A percentile compares a stretch with the other conserved stretches of the same genome.
Evolutionary conservation across 2,329 filamentous ascomycete genomes (phyloP).

Genomic region (Aspergillus sp.): DNA sequence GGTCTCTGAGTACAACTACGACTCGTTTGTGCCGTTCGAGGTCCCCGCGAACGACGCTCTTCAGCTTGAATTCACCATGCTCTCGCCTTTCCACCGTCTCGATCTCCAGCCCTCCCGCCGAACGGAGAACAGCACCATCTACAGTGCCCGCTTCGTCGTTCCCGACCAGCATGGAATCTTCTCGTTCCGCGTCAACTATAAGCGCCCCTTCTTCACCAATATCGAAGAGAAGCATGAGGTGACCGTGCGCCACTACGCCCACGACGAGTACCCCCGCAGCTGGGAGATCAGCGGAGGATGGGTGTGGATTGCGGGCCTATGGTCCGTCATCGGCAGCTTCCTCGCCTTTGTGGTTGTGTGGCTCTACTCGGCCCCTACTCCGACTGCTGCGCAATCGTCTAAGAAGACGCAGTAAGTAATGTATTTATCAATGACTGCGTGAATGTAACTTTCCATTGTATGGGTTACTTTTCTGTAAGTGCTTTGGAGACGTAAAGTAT

Average conservation of each 20-base stretch:
- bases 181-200: slow-evolving; percentile 97
- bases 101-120: slow-evolving; percentile 60
- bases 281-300: slow-evolving; percentile 87
- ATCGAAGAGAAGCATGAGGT: slow-evolving; percentile 94
- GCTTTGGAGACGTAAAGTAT: not conserved
- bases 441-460: slow-evolving; percentile 10
- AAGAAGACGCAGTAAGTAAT: slow-evolving; percentile 50
- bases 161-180: slow-evolving; percentile 99
- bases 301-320: slow-evolving; percentile 91
- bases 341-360: slow-evolving; percentile 81
- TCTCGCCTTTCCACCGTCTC: slow-evolving; percentile 93
- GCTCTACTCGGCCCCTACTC: slow-evolving; percentile 69
- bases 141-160: slow-evolving; percentile 71
- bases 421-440: slow-evolving; percentile 24
- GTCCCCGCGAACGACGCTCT: slow-evolving; percentile 69
- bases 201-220: slow-evolving; percentile 84
- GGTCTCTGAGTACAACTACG: slow-evolving; percentile 77
- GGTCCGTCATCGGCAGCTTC: slow-evolving; percentile 79
- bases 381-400: slow-evolving; percentile 30
- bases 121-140: slow-evolving; percentile 69
- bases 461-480: not conserved
- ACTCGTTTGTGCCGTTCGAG: slow-evolving; percentile 72
- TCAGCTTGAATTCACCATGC: slow-evolving; percentile 98
- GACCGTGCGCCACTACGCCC: slow-evolving; percentile 92
- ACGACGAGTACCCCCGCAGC: slow-evolving; percentile 93